Base-by-base conservation (phyloP, 345 rosid species). In the Eucalyptus cloeziana region DNA sequence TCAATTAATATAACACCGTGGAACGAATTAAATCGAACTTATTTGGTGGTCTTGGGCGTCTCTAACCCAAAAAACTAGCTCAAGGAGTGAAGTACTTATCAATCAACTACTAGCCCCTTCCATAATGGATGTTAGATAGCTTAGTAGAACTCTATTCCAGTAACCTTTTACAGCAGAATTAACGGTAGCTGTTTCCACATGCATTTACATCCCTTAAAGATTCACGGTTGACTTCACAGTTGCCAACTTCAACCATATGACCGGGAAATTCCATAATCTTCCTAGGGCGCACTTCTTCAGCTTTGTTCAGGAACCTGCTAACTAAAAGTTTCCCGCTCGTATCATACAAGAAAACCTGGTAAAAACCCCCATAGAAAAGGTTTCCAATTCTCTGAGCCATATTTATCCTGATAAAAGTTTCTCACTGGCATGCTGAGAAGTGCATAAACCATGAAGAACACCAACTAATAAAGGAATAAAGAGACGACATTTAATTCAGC, bases 161-260 rank as follows among this genome's bases (percentile, higher is more conserved):
- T 40, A 4, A 40, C 40, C 40, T 40, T 40, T 40, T 40, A 4
- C 40, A 40, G 40, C 40, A 40, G 40, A 40, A 40, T 40, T 40
- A 40, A 40, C 40, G 40, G 40, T 40, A 40, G 40, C 40, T 40
- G 40, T 40, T 40, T 86, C 71, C 87, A 47, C 52, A 62, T 89
- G 58, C 88, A 40, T 85, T 80, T 52, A 89, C 67, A 67, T 80
- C 89, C 10, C 44, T 79, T 4, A 81, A 44, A 60, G 91, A 49
- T 89, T 90, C 87, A 58, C 3, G 79, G 58, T 89, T 50, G 88
- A 54, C 90, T 56, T 88, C 92, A 87, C n/a, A 71, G n/a, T 92
- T 94, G 52, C 93, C 95, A 86, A 94, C 88, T 80, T 92, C 96
- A 60, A 94, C 96, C 89, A 93, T 76, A 92, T 93, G 91, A 89